These are phyloP conservation scores for Bonia amplexicaulis DNA, from an alignment of 176 grass and related monocot species.

Conservation along the genomic window DNA sequence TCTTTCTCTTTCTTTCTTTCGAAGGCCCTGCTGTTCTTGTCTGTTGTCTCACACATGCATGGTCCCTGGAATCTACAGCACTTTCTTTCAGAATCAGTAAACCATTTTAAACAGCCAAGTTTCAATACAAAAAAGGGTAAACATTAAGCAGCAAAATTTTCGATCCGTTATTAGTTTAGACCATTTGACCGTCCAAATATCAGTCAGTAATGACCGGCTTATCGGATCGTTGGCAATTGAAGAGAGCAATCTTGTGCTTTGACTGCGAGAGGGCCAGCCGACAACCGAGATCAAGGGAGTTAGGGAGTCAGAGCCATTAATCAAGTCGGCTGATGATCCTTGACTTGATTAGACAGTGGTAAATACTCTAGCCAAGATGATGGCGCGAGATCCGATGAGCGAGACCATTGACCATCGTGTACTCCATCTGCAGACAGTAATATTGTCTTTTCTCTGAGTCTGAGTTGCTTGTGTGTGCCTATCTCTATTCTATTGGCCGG, in stretches of 20 bases:
- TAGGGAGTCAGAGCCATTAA: not conserved
- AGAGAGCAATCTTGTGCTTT: not conserved
- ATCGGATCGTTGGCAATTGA: not conserved
- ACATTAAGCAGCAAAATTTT: not conserved
- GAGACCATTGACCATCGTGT: not conserved
- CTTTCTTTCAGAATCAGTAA: not conserved
- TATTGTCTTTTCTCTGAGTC: constrained; percentile 7
- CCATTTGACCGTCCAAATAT: not conserved
- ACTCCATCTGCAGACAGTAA: not conserved
- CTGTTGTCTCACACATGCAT: not conserved
- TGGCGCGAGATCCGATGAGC: not conserved
- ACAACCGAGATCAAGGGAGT: not conserved
- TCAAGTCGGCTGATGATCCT: not conserved
- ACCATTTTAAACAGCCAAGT: not conserved
- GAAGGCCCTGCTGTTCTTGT: not conserved
- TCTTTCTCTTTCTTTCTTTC: not conserved
- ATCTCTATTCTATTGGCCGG: too few species aligned
- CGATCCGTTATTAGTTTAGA: not conserved
- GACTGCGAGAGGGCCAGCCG: not conserved
- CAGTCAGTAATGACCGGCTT: not conserved
- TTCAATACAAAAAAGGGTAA: not conserved
- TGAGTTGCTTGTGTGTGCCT: not conserved
- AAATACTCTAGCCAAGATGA: not conserved
- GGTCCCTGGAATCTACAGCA: not conserved
- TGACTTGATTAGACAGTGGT: not conserved